Evolutionary conservation across 139 green algal species (phyloP), one percentile per base, ranked within the genome.

Genomic region (Micromonas pusilla): DNA sequence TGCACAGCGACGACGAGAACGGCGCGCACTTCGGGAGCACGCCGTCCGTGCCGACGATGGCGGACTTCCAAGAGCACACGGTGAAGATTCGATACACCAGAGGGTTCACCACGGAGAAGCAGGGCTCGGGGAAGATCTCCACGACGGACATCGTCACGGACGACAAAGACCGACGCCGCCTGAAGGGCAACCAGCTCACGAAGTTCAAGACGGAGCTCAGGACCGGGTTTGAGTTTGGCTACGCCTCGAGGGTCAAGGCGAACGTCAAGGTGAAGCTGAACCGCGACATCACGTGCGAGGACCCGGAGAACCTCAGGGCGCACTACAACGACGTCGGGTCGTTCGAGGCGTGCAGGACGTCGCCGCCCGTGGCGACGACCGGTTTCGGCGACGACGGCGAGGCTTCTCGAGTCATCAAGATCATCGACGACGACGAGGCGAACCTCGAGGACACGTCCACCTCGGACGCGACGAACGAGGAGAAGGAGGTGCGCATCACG

Each of bases 71-170:
- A 4, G 13, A 21, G 57, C 73, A 79, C 73, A 72, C 57, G 20
- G 73, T 79, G 54, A 79, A 79, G 73, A 79, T 79, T 68, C 60
- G 73, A 16, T 79, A 79, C 73, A 79, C 73, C 2, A 54, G 73
- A 16, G 73, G 73, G 4, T 79, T 79, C 73, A 79, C 73, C 31
- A 79, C 73, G 2, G 73, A 79, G 57, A 79, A 79, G 73, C 54
- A 62, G 54, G 73, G 73, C 20, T 33, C 21, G 2, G 73, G 73
- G n/a, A 71, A 72, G 33, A 32, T 79, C 3, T 38, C 73, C 57
- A 79, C 73, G 20, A 79, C 54, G 28, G 72, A 78, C 72, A 70
- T 78, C 72, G 52, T 70, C 26, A 33, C 72, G 25, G 31, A 5
- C 52, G 72, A 78, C 62, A 30, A 16, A n/a, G 70, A 76, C n/a